Percentiles rank a stretch among this genome's conserved stretches.
Evolutionary conservation across 306 rosid species (phyloP).

Genomic region (Citrullus amarus): DNA sequence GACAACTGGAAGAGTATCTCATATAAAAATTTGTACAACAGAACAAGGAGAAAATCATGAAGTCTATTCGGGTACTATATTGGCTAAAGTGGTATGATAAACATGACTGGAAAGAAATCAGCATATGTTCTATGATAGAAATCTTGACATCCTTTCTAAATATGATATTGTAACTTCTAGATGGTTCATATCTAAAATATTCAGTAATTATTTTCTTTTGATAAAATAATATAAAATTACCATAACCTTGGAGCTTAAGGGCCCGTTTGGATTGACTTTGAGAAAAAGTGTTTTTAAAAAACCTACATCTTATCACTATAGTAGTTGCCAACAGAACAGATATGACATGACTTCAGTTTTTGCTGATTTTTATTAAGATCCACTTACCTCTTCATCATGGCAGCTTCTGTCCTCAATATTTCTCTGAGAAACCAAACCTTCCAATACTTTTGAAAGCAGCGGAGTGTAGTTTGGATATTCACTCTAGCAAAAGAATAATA

Average conservation of each 20-base stretch:
- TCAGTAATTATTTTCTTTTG: no score
- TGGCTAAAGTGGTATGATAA: not conserved
- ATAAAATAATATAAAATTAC: no score
- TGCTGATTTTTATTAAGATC: not conserved
- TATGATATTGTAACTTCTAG: not conserved
- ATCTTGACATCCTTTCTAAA: not conserved
- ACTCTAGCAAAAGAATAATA: conserved; percentile 35
- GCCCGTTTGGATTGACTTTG: no score
- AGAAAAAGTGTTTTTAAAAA: no score
- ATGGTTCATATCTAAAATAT: no score
- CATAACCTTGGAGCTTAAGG: no score
- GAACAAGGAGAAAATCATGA: not conserved
- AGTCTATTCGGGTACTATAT: not conserved
- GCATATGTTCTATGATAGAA: not conserved
- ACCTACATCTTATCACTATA: not conserved
- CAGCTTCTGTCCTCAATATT: conserved; percentile 40
- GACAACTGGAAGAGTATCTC: not conserved
- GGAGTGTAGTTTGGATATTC: conserved; percentile 86
- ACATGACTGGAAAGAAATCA: not conserved
- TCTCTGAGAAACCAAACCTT: conserved; percentile 55
- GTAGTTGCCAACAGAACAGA: not conserved
- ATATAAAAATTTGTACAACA: not conserved
- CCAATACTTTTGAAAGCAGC: conserved; percentile 76
- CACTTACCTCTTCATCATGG: conserved; percentile 52
- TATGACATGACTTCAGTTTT: not conserved